These are phyloP conservation scores for Malus sieversii DNA, from an alignment of 306 rosid species.

Conservation along the genomic window DNA sequence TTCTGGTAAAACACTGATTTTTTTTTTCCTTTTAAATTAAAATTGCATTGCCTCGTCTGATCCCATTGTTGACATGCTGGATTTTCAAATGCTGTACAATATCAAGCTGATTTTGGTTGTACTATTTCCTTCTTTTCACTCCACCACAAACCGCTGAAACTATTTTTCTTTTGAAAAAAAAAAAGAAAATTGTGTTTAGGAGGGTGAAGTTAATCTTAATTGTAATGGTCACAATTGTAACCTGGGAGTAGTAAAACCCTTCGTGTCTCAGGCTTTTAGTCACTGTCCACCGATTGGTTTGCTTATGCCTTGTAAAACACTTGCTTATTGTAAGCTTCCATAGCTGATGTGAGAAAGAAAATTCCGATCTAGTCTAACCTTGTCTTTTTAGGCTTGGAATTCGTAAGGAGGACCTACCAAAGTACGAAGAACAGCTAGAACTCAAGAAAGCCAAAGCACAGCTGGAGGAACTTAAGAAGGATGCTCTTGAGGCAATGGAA, in stretches of 20 bases:
- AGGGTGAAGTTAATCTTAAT: not conserved
- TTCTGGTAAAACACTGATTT: not conserved
- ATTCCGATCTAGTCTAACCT: not conserved
- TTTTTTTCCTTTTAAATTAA: not conserved
- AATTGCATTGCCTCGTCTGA: not conserved
- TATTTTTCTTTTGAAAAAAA: too few relatives aligned
- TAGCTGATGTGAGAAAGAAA: not conserved
- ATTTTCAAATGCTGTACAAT: not conserved
- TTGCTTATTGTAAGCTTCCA: not conserved
- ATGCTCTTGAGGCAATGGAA: constrained; percentile 82
- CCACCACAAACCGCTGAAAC: not conserved
- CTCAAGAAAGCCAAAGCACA: constrained; percentile 76
- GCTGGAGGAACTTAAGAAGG: constrained; percentile 76
- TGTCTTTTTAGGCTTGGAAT: constrained; percentile 56
- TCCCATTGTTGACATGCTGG: not conserved
- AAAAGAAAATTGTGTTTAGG: not conserved
- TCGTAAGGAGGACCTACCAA: constrained; percentile 63
- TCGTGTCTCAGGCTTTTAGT: not conserved
- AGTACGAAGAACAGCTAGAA: constrained; percentile 76
- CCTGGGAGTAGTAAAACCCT: not conserved
- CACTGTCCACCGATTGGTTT: not conserved
- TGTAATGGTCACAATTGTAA: not conserved
- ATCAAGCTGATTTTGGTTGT: not conserved
- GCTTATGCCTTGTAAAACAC: not conserved
- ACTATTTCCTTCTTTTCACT: not conserved